Evolutionary conservation across 805 yeast species (phyloP).

Genomic region (Lachancea sp.): DNA sequence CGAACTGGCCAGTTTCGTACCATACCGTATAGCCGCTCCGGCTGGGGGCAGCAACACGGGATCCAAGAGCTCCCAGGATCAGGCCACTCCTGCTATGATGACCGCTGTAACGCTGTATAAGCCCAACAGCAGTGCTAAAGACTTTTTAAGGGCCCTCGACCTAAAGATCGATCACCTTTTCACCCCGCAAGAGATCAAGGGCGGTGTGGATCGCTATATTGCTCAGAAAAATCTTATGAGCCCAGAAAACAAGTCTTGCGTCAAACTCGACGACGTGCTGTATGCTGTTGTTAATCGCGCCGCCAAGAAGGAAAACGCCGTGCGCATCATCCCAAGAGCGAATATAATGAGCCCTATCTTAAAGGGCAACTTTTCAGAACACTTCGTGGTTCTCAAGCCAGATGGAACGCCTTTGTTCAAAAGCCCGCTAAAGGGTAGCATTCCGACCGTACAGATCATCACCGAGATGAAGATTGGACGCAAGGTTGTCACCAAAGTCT

Average conservation of each 20-base stretch:
- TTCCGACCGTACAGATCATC: conserved; percentile 59
- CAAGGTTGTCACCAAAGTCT: conserved; percentile 67
- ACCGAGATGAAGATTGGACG: conserved; percentile 78
- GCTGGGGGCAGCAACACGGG: not conserved
- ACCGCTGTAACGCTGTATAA: conserved; percentile 43
- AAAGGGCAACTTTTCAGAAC: conserved; percentile 41
- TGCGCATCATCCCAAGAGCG: conserved; percentile 37
- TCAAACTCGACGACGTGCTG: conserved; percentile 51
- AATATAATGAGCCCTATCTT: conserved; percentile 40
- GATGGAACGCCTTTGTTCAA: conserved; percentile 38
- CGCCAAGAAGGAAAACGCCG: conserved; percentile 28
- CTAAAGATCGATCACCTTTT: conserved; percentile 37
- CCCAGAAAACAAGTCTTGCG: conserved; percentile 44
- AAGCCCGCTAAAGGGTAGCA: conserved; percentile 51
- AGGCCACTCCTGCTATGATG: conserved; percentile 22
- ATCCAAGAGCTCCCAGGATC: conserved; percentile 14
- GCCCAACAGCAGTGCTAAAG: conserved; percentile 46
- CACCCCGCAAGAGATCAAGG: conserved; percentile 48
- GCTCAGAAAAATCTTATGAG: conserved; percentile 44
- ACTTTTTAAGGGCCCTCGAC: conserved; percentile 41
- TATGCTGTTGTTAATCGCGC: conserved; percentile 30
- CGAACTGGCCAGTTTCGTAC: conserved; percentile 52
- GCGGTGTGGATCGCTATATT: conserved; percentile 51
- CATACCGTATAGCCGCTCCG: conserved; percentile 37
- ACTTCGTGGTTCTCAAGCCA: conserved; percentile 40